Conservation (phyloP, 257 asterid species). For the Salvia splendens region DNA sequence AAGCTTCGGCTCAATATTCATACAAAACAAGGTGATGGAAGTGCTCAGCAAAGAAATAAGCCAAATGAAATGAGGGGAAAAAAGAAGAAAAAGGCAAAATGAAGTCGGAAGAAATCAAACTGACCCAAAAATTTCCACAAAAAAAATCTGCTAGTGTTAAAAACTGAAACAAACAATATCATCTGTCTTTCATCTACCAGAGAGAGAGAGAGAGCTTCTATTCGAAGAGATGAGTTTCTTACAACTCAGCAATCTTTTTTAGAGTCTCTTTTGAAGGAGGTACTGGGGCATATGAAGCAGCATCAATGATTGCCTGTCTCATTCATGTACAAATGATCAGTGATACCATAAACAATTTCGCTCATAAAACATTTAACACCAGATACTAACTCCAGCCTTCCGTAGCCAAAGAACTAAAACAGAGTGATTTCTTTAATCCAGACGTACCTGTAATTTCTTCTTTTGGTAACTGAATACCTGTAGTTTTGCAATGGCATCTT, state of each 20-base stretch:
- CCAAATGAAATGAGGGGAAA: not conserved
- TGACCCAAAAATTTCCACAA: not conserved
- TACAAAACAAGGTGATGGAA: constrained; percentile 27
- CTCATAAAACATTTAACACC: constrained; percentile 13
- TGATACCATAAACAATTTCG: constrained; percentile 3
- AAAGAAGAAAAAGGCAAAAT: not conserved
- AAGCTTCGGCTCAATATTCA: no score
- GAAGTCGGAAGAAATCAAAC: no score
- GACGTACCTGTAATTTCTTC: constrained; percentile 52
- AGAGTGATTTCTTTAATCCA: constrained; percentile 6
- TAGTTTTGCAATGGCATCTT: constrained; percentile 81
- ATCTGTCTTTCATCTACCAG: not conserved
- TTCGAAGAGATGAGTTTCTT: constrained; percentile 41
- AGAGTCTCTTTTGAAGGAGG: constrained; percentile 86
- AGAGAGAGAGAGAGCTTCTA: constrained; percentile 2
- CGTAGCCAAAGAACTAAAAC: constrained; percentile 16
- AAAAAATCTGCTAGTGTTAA: not conserved
- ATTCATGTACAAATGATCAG: constrained; percentile 28
- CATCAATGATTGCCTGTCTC: constrained; percentile 84
- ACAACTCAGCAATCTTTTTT: constrained; percentile 69
- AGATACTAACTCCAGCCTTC: not conserved
- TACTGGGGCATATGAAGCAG: constrained; percentile 89
- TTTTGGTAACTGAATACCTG: constrained; percentile 66
- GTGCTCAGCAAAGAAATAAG: not conserved
- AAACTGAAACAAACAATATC: not conserved